Evolutionary conservation across 768 basidiomycete species (phyloP).

Genomic region (Gautieria morchelliformis): DNA sequence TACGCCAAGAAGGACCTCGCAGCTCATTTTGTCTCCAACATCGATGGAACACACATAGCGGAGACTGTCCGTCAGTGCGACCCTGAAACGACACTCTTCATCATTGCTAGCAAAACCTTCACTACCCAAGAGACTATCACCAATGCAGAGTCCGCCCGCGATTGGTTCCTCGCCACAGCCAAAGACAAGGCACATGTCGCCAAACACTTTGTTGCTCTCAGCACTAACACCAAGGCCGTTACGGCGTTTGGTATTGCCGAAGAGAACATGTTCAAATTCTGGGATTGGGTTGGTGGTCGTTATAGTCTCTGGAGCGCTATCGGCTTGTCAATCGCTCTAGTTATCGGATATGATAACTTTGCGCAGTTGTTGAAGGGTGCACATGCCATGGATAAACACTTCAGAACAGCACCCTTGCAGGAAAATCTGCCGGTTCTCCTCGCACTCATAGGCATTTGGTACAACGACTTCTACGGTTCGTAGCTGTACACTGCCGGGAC

Average conservation of each 20-base stretch:
- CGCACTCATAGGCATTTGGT: constrained; percentile 91
- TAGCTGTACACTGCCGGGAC: neutral
- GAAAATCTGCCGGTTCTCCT: constrained; percentile 87
- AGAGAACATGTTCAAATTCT: constrained; percentile 98
- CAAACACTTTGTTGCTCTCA: constrained; percentile 97
- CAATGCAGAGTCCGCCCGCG: constrained; percentile 87
- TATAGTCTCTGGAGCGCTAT: constrained; percentile 99
- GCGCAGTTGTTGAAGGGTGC: constrained; percentile 83
- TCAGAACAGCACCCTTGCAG: constrained; percentile 80
- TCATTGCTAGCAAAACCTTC: constrained; percentile 98
- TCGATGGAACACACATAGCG: constrained; percentile 95
- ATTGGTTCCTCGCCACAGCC: constrained; percentile 85
- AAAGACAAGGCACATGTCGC: constrained; percentile 87
- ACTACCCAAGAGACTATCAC: constrained; percentile 99
- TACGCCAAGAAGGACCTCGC: constrained; percentile 86
- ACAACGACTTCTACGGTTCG: constrained; percentile 91
- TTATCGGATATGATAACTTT: constrained; percentile 92
- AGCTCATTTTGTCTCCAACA: constrained; percentile 90
- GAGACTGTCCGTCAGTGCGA: constrained; percentile 76
- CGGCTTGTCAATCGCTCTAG: constrained; percentile 87
- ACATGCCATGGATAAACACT: constrained; percentile 97
- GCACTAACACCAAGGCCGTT: constrained; percentile 92
- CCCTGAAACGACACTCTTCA: constrained; percentile 91
- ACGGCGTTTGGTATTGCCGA: constrained; percentile 85
- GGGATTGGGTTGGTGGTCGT: constrained; percentile 99